Evolutionary conservation across 2,329 filamentous ascomycete genomes (phyloP), one percentile per base, ranked within the genome.

Genomic region (Herpomyces periplanetae): DNA sequence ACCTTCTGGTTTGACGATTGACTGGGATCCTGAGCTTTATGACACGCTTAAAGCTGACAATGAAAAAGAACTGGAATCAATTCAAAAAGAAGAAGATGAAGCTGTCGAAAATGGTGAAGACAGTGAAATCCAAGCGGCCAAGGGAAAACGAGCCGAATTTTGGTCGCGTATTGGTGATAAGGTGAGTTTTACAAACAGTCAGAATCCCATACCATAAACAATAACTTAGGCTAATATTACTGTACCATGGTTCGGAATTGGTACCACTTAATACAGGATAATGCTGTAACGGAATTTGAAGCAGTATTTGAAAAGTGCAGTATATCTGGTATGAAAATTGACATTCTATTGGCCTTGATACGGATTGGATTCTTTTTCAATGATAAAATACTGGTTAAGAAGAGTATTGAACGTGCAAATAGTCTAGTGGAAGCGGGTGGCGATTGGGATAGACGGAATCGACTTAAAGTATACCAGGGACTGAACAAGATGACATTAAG

Each of bases 391-490:
- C 54, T 80, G 21, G 73, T 87, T 18, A 84, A 85, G 55, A 87
- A 84, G 51, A 66, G 69, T 24, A 54, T 91, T 17, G 71, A 87
- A 33, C 61, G 75, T 16, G 73, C 73, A 30, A 69, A 66, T 43
- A 52, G 64, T 3, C 50, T 96, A 19, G 73, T 96, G 13, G 80
- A 96, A 36, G 64, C 64, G 27, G 80, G 80, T 28, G 80, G 80
- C 38, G 80, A 96, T 41, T 96, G 80, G 80, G 80, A 96, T 39
- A 65, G 80, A 27, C 63, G 80, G 38, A 96, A 96, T 47, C 63
- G 80, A 24, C 57, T 96, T 34, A 96, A 96, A 60, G 80, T 80
- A 28, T 96, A 96, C 50, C 71, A 85, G 37, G 80, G 80, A 25
- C 51, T 96, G 21, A 64, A 91, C 36, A 54, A 87, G 22, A 59